phyloP scores from a whole-genome alignment of 345 rosid genomes.

The Hibiscus tridactylites region DNA sequence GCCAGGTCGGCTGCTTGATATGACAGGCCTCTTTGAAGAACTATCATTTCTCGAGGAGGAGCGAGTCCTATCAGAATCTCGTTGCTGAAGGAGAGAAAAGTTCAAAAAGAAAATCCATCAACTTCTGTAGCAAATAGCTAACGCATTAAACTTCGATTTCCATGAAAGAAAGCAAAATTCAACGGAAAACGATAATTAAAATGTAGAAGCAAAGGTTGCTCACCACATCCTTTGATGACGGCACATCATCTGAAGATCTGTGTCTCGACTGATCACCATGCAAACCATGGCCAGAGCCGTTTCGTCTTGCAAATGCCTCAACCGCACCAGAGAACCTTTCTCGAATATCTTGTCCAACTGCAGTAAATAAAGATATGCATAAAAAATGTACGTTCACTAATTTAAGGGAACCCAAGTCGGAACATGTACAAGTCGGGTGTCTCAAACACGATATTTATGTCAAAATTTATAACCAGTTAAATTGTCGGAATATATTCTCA shows the following conservation, averaged over 20 bases:
- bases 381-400: neutral
- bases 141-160: neutral
- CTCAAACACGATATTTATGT: neutral
- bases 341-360: slow-evolving; percentile 75
- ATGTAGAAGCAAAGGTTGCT: slow-evolving; percentile 7
- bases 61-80: slow-evolving; percentile 51
- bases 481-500: neutral
- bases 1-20: slow-evolving; percentile 55
- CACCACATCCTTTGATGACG: slow-evolving; percentile 51
- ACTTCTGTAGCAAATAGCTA: neutral
- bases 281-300: slow-evolving; percentile 41
- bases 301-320: slow-evolving; percentile 75
- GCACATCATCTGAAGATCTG: slow-evolving; percentile 43
- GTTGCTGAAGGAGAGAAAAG: slow-evolving; percentile 31
- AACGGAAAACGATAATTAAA: neutral
- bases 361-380: neutral
- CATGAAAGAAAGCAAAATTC: neutral
- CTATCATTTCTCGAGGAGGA: slow-evolving; percentile 44
- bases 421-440: neutral
- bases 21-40: slow-evolving; percentile 57
- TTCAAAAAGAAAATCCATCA: neutral
- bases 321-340: slow-evolving; percentile 79
- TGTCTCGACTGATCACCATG: slow-evolving; percentile 46
- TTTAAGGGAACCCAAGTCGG: neutral
- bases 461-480: slow-evolving; percentile 3